Percentiles rank a stretch among this genome's conserved stretches.
Evolutionary conservation across 441 rosid genomes (phyloP).

Genomic region (Sinapis alba): DNA sequence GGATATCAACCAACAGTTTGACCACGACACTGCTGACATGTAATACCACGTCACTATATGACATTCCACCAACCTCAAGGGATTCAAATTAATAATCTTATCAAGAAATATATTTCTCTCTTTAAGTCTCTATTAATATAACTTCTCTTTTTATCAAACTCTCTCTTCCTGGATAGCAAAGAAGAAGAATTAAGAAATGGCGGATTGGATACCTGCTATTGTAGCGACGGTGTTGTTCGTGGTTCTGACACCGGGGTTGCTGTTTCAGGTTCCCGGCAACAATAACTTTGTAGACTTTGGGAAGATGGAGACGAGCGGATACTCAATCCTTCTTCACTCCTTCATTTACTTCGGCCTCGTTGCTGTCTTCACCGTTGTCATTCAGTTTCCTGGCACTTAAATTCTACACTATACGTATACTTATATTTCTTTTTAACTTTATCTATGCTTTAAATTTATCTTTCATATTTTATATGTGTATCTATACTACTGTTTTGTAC

Average conservation of each 20-base stretch:
- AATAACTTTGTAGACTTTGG: conserved; percentile 31
- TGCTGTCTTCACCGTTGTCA: conserved; percentile 25
- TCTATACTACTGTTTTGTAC: not conserved
- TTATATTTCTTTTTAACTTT: not conserved
- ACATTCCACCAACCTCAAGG: conserved; percentile 32
- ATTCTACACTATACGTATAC: not conserved
- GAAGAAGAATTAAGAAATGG: conserved; percentile 14
- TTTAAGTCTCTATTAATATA: not conserved
- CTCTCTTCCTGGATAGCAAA: not conserved
- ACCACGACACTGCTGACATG: conserved; percentile 14
- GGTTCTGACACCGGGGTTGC: conserved; percentile 30
- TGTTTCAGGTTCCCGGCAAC: conserved; percentile 40
- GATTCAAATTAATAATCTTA: not conserved
- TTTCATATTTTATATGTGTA: not conserved
- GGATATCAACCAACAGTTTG: conserved; percentile 12
- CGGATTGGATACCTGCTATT: conserved; percentile 26
- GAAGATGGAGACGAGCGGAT: conserved; percentile 39
- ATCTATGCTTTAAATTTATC: not conserved
- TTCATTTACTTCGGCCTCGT: conserved; percentile 36
- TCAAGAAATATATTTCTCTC: not conserved
- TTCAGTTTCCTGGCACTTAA: conserved; percentile 32
- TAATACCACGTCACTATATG: conserved; percentile 5
- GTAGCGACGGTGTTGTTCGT: conserved; percentile 36
- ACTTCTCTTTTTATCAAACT: not conserved
- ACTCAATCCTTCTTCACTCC: conserved; percentile 33